These are phyloP conservation scores for Glycine soja DNA, from an alignment of 306 rosid genomes.

Conservation along the genomic window DNA sequence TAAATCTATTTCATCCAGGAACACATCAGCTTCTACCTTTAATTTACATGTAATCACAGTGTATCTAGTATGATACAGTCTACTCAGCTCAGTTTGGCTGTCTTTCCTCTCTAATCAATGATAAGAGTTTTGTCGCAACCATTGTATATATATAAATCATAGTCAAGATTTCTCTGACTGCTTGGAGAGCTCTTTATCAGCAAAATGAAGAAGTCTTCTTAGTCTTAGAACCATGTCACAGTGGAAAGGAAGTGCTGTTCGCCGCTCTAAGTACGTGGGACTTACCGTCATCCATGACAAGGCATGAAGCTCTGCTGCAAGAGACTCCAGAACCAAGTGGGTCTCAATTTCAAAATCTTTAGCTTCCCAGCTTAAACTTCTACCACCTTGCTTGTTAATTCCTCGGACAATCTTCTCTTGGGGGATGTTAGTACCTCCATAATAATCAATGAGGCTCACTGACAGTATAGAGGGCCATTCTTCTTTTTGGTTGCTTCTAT, in stretches of 20 bases:
- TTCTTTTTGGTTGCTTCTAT: constrained; percentile 77
- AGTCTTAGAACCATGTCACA: constrained; percentile 98
- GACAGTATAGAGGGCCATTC: constrained; percentile 95
- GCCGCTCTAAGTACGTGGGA: constrained; percentile 89
- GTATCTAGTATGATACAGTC: constrained; percentile 50
- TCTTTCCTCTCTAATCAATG: constrained; percentile 35
- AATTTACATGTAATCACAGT: constrained; percentile 53
- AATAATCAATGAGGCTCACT: constrained; percentile 88
- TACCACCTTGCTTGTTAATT: constrained; percentile 68
- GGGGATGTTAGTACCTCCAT: constrained; percentile 71
- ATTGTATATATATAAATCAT: constrained; percentile 45
- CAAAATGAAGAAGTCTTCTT: constrained; percentile 92
- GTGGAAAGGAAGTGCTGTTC: constrained; percentile 90
- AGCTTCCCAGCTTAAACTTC: constrained; percentile 71
- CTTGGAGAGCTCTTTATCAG: constrained; percentile 85
- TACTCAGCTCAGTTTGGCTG: constrained; percentile 37
- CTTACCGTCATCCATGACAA: constrained; percentile 97
- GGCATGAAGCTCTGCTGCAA: constrained; percentile 97
- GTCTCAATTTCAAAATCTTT: constrained; percentile 80
- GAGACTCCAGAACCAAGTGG: constrained; percentile 83
- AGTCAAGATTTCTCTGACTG: constrained; percentile 70
- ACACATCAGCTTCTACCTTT: constrained; percentile 51
- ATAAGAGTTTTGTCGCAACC: constrained; percentile 37
- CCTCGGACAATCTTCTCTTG: constrained; percentile 79
- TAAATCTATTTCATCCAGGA: constrained; percentile 55